Base-by-base conservation (phyloP, 2,329 filamentous ascomycete genomes). In the Penicillium palitans region DNA sequence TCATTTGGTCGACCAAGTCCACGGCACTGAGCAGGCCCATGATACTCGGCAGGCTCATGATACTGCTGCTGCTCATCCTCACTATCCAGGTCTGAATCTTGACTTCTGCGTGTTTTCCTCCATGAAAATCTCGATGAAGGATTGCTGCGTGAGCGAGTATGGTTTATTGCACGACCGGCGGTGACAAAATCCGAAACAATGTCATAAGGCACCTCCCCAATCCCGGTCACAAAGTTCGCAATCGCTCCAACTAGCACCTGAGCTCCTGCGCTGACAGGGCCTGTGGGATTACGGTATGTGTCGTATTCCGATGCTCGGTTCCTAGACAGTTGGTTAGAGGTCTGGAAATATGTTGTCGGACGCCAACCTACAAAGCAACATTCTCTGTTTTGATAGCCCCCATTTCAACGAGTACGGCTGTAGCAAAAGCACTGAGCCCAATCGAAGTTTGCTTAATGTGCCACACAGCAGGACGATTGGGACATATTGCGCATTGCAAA, bases 171-270 rank as follows among this genome's bases (percentile, higher is more conserved):
- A 17, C 61, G 59, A 41, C 65, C 84, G 27, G 82, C 83, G 0
- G 87, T 86, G 9, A 92, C 78, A 3, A 68, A 10, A 41, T 68
- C 66, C 1, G 31, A 39, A 9, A 63, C 35, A 4, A 86, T 80
- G 46, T 85, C 82, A 17, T 81, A 77, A 0, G 85, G 85, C 45
- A 87, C 79, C 68, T 96, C 91, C 1, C 90, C 90, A 41, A 96
- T 82, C 1, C 91, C 90, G 83, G 96, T 89, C 68, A 90, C 85
- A 57, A 97, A 87, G 40, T 84, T 89, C 27, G 89, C 87, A 47
- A 95, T 80, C n/a, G 93, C 93, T 6, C 90, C 89, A n/a, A 96
- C 79, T 0, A 97, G 76, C 0, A 92, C 90, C 45, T 86, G 85
- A 0, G 91, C 87, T 17, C 87, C 90, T 21, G 90, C 91, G 15